Evolutionary conservation across 1,284 basidiomycete species (phyloP).

Genomic region (Earliella scabrosa): DNA sequence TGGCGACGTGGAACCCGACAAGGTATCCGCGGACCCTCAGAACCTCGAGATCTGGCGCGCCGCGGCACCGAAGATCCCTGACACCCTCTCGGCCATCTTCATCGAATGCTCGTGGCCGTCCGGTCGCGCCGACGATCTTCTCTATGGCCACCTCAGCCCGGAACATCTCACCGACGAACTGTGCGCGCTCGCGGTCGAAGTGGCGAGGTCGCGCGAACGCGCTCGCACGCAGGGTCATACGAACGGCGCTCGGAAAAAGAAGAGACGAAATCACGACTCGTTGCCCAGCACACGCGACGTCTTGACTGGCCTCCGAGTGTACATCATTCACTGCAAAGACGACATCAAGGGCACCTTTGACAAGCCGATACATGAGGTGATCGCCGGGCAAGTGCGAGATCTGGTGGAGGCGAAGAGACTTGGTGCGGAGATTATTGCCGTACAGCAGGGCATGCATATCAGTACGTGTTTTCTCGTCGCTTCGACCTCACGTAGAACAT

Average conservation of each 20-base stretch:
- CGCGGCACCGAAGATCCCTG: conserved; percentile 71
- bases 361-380: conserved; percentile 57
- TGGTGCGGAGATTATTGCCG: conserved; percentile 66
- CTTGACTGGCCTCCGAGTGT: conserved; percentile 64
- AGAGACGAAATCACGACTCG: conserved; percentile 40
- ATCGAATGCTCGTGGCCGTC: conserved; percentile 85
- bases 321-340: conserved; percentile 84
- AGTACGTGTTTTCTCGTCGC: too few relatives aligned
- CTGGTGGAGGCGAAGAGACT: conserved; percentile 59
- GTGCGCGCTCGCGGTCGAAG: conserved; percentile 62
- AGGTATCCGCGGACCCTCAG: conserved; percentile 55
- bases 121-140: conserved; percentile 57
- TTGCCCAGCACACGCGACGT: conserved; percentile 50
- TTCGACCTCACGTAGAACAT: too few relatives aligned
- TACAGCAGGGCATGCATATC: conserved; percentile 75
- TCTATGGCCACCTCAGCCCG: conserved; percentile 82
- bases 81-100: conserved; percentile 67
- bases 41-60: conserved; percentile 72
- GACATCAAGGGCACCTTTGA: conserved; percentile 47
- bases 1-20: conserved; percentile 84
- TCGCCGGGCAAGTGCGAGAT: conserved; percentile 62
- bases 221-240: neutral
- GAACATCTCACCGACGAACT: conserved; percentile 74
- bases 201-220: conserved; percentile 48
- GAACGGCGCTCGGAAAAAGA: conserved; percentile 51